Evolutionary conservation across 2,329 filamentous ascomycete species (phyloP).

Genomic region (Tolypocladium ophioglossoides): DNA sequence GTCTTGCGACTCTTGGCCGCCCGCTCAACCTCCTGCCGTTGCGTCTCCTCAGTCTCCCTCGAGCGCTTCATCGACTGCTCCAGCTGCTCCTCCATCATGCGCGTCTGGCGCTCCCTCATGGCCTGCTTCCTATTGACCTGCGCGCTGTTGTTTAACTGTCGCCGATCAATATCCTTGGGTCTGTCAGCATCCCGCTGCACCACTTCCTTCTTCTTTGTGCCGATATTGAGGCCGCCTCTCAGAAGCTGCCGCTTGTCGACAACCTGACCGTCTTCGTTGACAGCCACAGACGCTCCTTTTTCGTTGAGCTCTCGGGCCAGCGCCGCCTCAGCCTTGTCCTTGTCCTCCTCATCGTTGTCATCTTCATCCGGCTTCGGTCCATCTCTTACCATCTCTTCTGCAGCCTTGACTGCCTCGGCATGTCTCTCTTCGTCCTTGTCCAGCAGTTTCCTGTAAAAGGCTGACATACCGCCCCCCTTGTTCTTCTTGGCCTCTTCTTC

Average conservation of each 20-base stretch:
- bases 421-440: constrained; percentile 61
- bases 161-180: constrained; percentile 17
- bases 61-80: constrained; percentile 62
- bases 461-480: constrained; percentile 58
- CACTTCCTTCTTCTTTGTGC: constrained; percentile 47
- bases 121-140: constrained; percentile 47
- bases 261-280: constrained; percentile 77
- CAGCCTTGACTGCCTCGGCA: constrained; percentile 58
- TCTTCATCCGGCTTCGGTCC: constrained; percentile 17
- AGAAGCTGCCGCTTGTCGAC: constrained; percentile 78
- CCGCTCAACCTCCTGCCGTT: constrained; percentile 51
- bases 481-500: constrained; percentile 56
- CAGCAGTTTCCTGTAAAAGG: constrained; percentile 67
- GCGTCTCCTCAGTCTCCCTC: constrained; percentile 56
- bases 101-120: constrained; percentile 64
- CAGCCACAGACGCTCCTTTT: constrained; percentile 47
- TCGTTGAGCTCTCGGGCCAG: constrained; percentile 57
- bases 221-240: constrained; percentile 63
- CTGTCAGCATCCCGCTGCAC: constrained; percentile 12
- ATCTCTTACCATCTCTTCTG: constrained; percentile 40
- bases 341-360: constrained; percentile 28
- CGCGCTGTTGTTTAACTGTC: constrained; percentile 30
- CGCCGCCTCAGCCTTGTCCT: constrained; percentile 50
- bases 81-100: constrained; percentile 70
- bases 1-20: constrained; percentile 71